Base-by-base conservation (phyloP, 306 rosid species). In the Hylodesmum podocarpum region DNA sequence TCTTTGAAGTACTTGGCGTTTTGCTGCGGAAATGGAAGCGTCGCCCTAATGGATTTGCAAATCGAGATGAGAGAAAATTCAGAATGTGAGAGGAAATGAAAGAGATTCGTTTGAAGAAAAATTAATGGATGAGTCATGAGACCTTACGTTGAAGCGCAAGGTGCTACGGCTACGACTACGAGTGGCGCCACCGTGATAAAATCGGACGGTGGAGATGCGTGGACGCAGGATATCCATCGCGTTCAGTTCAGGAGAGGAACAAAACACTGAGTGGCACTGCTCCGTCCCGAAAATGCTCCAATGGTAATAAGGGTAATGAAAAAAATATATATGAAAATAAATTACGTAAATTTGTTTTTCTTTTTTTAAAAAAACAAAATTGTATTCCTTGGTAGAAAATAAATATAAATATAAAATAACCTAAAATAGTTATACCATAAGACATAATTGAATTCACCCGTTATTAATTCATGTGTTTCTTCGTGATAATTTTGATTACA, bases 1-100 rank as follows among this genome's bases (percentile, higher is more conserved):
- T 95, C 93, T 78, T 66, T 78, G 67, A 53, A 64, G 46, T 90
- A 84, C 87, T 80, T 90, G 7, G 90, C 91, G 14, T 83, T 77
- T 29, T 85, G 80, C 66, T 39, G 39, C 10, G 85, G 71, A 72
- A 91, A 82, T 27, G 97, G 98, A 13, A 91, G 82, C 19, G 67
- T 75, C 51, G 91, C 86, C 85, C 93, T 88, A 40, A 29, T 9
- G 29, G 62, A 81, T 31, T 31, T 33, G 50, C 7, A 28, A 66
- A 19, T 39, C 16, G 44, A 34, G 44, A 50, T 40, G 61, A 84
- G 59, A 24, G 49, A 10, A 39, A 50, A 24, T 69, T 63, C 25
- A 51, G 75, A 8, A 0, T 28, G 10, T 28, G 6, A 72, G 64
- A 72, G 37, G 6, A 31, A 49, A 73, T 34, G 33, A 12, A 46